phyloP scores from a whole-genome alignment of 176 grass and related monocot species.

The Avena insularis region DNA sequence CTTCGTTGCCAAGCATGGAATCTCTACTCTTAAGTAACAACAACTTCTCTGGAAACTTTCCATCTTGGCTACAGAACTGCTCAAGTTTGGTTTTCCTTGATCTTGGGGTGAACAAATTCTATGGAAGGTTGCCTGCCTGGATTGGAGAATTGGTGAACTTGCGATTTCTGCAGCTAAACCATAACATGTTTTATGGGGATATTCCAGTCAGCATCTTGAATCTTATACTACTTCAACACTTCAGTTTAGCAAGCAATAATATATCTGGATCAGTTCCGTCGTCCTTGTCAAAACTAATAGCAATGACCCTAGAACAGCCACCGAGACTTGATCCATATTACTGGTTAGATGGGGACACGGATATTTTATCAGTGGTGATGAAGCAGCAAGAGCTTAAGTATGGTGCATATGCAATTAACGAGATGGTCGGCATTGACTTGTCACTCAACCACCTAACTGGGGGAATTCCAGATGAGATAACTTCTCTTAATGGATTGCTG shows the following conservation, averaged over 20 bases:
- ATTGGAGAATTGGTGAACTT: constrained; percentile 27
- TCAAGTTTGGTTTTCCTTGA: constrained; percentile 27
- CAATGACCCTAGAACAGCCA: neutral
- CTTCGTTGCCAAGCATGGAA: neutral
- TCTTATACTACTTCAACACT: constrained; percentile 29
- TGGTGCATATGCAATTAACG: neutral
- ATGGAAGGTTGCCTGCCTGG: constrained; percentile 44
- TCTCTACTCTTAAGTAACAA: constrained; percentile 41
- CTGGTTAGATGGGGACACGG: neutral
- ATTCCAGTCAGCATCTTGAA: constrained; percentile 14
- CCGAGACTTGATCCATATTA: neutral
- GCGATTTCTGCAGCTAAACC: constrained; percentile 25
- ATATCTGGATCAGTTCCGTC: constrained; percentile 44
- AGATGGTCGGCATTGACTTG: neutral
- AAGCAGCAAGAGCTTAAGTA: constrained; percentile 21
- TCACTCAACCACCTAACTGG: neutral
- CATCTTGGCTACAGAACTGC: constrained; percentile 23
- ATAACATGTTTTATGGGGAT: constrained; percentile 51
- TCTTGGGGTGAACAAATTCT: constrained; percentile 42
- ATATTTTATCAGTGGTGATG: neutral
- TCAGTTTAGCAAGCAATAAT: constrained; percentile 45
- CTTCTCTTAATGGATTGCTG: neutral
- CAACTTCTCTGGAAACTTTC: constrained; percentile 43
- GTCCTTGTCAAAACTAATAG: constrained; percentile 25
- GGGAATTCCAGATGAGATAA: neutral